phyloP scores from a whole-genome alignment of 305 asterid genomes.

The Fraxinus xanthoxyloides region DNA sequence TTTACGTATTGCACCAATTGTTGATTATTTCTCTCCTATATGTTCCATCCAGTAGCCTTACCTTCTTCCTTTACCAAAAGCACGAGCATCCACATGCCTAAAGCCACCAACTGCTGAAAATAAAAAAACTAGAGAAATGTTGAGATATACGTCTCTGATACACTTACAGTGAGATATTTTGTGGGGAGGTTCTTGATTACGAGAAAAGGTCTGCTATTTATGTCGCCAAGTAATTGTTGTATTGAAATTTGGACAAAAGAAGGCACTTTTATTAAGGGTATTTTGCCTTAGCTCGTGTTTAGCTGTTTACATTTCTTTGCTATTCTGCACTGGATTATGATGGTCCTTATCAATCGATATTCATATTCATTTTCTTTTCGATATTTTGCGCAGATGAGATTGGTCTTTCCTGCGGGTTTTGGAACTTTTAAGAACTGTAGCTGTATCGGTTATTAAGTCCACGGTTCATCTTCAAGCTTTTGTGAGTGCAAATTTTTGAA shows the following conservation, averaged over 20 bases:
- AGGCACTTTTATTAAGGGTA: background rate
- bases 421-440: conserved; percentile 20
- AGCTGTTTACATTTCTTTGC: background rate
- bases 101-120: background rate
- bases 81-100: background rate
- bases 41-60: background rate
- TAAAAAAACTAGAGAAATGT: background rate
- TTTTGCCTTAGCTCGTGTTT: background rate
- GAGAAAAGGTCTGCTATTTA: background rate
- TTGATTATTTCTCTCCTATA: background rate
- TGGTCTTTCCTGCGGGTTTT: conserved; percentile 4
- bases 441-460: conserved; percentile 21
- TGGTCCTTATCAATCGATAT: background rate
- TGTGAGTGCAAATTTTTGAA: conserved; percentile 19
- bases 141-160: background rate
- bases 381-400: conserved; percentile 29
- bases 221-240: background rate
- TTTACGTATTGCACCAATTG: background rate
- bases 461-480: conserved; percentile 25
- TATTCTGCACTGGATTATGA: conserved; percentile 3
- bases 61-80: background rate
- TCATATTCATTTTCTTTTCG: background rate
- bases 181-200: background rate
- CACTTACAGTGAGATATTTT: background rate
- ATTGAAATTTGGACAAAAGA: background rate